Evolutionary conservation across 2,329 filamentous ascomycete genomes (phyloP).

Genomic region (Penicillium sp.): DNA sequence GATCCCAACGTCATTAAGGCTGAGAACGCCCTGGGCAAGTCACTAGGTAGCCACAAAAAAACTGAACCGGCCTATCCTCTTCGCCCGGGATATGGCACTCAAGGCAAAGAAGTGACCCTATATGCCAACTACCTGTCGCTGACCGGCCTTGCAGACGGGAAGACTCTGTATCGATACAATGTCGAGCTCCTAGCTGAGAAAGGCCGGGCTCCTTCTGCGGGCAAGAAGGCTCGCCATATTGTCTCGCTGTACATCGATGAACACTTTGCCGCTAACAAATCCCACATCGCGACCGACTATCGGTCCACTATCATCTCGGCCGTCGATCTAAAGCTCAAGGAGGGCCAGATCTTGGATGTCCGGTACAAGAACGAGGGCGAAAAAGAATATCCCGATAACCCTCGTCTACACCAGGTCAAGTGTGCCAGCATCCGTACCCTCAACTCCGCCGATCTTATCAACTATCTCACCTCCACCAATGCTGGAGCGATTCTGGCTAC

Average conservation of each 20-base stretch:
- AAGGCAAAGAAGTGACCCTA: conserved; percentile 35
- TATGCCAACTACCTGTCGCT: conserved; percentile 48
- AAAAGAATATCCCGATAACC: conserved; percentile 35
- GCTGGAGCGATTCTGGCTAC: conserved; percentile 43
- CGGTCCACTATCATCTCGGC: conserved; percentile 43
- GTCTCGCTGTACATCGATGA: conserved; percentile 53
- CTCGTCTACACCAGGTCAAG: conserved; percentile 41
- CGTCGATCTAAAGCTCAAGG: conserved; percentile 26
- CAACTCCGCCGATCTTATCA: conserved; percentile 47
- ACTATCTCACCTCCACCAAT: conserved; percentile 46
- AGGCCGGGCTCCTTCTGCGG: conserved; percentile 29
- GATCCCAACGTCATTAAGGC: conserved; percentile 30
- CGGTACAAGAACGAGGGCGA: conserved; percentile 43
- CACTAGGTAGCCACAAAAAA: conserved; percentile 25
- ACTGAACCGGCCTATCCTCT: conserved; percentile 32
- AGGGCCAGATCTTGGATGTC: conserved; percentile 30
- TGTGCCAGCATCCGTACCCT: conserved; percentile 40
- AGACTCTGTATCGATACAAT: conserved; percentile 48
- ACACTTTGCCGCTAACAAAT: conserved; percentile 32
- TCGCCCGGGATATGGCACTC: conserved; percentile 44
- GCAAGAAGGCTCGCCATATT: conserved; percentile 53
- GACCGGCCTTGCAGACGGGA: conserved; percentile 41
- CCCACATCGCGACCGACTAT: conserved; percentile 45
- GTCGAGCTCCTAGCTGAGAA: conserved; percentile 38
- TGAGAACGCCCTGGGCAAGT: conserved; percentile 33